Percentiles rank a stretch among this genome's conserved stretches.
Evolutionary conservation across 2,329 filamentous ascomycete genomes (phyloP).

Genomic region (Fusarium globosum): DNA sequence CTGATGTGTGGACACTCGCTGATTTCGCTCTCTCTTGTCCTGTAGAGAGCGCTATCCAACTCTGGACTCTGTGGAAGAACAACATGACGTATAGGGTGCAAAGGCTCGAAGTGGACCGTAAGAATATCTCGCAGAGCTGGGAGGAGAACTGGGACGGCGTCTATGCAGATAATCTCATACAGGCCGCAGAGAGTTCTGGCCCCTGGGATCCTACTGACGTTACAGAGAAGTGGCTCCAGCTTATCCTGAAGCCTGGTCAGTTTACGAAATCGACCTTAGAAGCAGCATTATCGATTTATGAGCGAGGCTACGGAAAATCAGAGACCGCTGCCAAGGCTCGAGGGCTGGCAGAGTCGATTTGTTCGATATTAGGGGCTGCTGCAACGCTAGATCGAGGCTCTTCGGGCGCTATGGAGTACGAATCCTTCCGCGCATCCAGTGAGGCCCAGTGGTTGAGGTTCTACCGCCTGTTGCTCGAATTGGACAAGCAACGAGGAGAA

Average conservation of each 20-base stretch:
- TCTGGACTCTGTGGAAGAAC: constrained; percentile 89
- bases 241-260: constrained; percentile 83
- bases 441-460: constrained; percentile 91
- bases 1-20: constrained; percentile 81
- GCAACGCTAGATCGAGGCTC: constrained; percentile 71
- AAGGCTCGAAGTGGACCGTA: constrained; percentile 77
- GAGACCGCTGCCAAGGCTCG: constrained; percentile 58
- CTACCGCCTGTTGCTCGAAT: constrained; percentile 84
- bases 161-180: constrained; percentile 67
- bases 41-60: constrained; percentile 63
- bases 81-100: constrained; percentile 82
- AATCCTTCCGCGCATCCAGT: constrained; percentile 77
- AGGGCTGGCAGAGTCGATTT: constrained; percentile 80
- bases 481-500: constrained; percentile 88
- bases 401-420: constrained; percentile 77
- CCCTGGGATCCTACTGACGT: constrained; percentile 74
- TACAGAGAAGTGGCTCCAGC: constrained; percentile 86
- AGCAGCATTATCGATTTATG: constrained; percentile 84
- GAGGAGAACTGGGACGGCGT: constrained; percentile 76
- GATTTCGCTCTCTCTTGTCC: constrained; percentile 75
- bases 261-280: constrained; percentile 85
- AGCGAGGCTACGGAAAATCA: constrained; percentile 64
- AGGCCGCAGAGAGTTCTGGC: constrained; percentile 67
- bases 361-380: constrained; percentile 75
- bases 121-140: constrained; percentile 72